phyloP scores from a whole-genome alignment of 2,329 filamentous ascomycete species.

The Scolecobasidium constrictum region DNA sequence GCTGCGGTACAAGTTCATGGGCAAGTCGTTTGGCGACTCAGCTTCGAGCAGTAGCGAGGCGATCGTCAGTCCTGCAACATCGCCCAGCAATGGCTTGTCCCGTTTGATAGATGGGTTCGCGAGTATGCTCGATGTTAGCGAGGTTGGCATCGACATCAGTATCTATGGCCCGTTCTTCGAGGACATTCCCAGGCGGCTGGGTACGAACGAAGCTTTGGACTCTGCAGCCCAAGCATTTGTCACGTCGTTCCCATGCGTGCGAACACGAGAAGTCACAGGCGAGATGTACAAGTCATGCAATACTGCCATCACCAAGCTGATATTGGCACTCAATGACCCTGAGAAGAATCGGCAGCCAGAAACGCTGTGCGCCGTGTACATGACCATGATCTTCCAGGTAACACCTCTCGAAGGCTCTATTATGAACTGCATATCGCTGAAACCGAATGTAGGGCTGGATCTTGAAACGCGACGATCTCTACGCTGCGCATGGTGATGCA shows the following conservation, averaged over 20 bases:
- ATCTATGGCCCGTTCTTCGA: neutral
- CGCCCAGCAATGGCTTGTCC: neutral
- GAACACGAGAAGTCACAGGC: neutral
- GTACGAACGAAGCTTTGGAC: neutral
- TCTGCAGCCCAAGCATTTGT: neutral
- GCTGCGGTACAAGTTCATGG: no score
- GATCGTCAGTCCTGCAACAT: neutral
- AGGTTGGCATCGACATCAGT: neutral
- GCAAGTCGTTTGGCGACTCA: no score
- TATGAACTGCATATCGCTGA: neutral
- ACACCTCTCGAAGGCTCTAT: neutral
- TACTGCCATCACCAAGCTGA: no score
- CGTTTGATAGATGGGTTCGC: neutral
- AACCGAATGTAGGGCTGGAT: neutral
- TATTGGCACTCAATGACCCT: no score
- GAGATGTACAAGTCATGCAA: no score
- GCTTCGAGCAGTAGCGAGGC: no score
- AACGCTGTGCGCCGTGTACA: no score
- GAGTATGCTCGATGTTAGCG: neutral
- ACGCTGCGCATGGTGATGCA: neutral
- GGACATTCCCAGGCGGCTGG: neutral
- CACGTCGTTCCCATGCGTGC: neutral
- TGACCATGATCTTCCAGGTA: no score
- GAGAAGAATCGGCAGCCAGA: no score
- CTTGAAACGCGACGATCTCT: neutral